These are phyloP conservation scores for Candida ponderosae DNA, from an alignment of 805 yeast genomes.

Conservation along the genomic window DNA sequence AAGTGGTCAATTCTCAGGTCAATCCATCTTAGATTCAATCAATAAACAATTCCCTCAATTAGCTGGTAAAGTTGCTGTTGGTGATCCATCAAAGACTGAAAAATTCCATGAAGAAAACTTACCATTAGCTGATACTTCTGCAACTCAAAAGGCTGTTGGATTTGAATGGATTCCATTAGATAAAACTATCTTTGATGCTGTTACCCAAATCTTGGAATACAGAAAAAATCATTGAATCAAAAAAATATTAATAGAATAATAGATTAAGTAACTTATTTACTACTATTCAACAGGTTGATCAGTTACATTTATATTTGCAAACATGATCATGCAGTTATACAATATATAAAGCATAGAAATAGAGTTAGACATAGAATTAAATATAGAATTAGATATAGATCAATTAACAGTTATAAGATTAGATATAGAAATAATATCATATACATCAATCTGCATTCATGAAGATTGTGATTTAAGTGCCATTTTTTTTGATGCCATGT, in stretches of 20 bases:
- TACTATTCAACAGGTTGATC: no score
- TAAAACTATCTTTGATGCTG: constrained; percentile 29
- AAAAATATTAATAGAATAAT: no score
- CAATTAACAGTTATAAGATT: no score
- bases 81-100: constrained; percentile 18
- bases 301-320: no score
- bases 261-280: no score
- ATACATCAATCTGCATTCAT: no score
- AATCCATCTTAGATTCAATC: constrained; percentile 10
- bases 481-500: constrained; percentile 1
- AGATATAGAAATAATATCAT: no score
- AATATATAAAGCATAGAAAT: no score
- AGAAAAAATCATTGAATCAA: background rate
- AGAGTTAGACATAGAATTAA: no score
- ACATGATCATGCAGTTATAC: no score
- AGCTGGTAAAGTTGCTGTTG: constrained; percentile 29
- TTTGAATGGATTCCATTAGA: constrained; percentile 24
- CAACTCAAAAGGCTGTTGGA: constrained; percentile 2
- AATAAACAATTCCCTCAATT: constrained; percentile 28
- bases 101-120: background rate
- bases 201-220: constrained; percentile 20
- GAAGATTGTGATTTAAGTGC: background rate
- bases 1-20: constrained; percentile 9
- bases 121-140: background rate
- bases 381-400: no score